phyloP scores from a whole-genome alignment of 345 rosid genomes.

The Citrus australasica region DNA sequence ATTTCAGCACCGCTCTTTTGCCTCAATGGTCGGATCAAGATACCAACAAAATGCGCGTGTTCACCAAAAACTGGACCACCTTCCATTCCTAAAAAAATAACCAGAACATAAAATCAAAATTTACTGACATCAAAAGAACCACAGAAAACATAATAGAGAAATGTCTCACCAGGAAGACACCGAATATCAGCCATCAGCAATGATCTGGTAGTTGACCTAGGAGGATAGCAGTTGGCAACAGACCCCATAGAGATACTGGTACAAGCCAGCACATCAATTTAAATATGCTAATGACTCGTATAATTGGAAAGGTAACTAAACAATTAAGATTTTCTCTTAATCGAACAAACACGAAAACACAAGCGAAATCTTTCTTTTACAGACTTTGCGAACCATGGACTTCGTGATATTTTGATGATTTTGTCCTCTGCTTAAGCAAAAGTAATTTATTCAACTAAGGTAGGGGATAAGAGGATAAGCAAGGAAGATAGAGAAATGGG shows the following conservation, averaged over 20 bases:
- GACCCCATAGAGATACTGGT: constrained; percentile 81
- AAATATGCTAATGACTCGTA: background rate
- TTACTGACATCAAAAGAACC: constrained; percentile 13
- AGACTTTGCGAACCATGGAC: background rate
- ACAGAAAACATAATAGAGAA: constrained; percentile 19
- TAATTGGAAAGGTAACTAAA: background rate
- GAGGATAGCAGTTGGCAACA: constrained; percentile 72
- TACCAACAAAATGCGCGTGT: constrained; percentile 53
- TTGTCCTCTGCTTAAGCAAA: background rate
- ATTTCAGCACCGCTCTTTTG: constrained; percentile 85
- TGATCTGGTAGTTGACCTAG: constrained; percentile 48
- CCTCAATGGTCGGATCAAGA: constrained; percentile 74
- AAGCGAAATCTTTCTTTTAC: background rate
- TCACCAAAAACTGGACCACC: constrained; percentile 81
- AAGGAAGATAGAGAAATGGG: background rate
- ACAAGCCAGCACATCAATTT: constrained; percentile 12
- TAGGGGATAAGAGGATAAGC: background rate
- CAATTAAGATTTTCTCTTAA: background rate
- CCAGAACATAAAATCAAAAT: constrained; percentile 16
- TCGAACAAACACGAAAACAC: background rate
- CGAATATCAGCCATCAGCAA: constrained; percentile 92
- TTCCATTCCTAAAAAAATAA: constrained; percentile 68
- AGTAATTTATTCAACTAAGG: background rate
- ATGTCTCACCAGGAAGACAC: constrained; percentile 83
- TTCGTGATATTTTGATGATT: constrained; percentile 1